phyloP scores from a whole-genome alignment of 768 basidiomycete genomes.

The Mycena indigotica region DNA sequence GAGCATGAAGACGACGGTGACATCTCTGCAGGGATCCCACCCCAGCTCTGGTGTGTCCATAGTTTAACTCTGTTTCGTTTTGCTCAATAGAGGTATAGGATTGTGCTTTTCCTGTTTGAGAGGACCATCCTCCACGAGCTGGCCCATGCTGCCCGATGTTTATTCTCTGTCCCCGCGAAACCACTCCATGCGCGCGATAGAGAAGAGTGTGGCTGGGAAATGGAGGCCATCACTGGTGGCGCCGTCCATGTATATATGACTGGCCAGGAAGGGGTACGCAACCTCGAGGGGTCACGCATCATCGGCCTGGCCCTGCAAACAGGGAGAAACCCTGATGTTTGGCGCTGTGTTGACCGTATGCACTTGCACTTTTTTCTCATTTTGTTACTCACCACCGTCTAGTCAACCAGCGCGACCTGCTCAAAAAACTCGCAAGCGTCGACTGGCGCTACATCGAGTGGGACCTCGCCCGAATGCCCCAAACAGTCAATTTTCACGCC shows the following conservation, averaged over 20 bases:
- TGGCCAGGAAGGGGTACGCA: neutral
- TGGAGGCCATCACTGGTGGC: neutral
- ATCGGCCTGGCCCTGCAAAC: neutral
- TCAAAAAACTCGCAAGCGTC: neutral
- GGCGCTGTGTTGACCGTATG: neutral
- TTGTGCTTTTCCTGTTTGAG: neutral
- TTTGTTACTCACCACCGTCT: neutral
- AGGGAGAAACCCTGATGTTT: neutral
- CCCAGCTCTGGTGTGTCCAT: neutral
- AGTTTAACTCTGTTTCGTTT: neutral
- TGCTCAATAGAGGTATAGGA: neutral
- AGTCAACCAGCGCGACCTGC: constrained; percentile 1
- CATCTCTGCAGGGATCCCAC: neutral
- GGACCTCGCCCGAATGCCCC: neutral
- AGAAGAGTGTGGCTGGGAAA: neutral
- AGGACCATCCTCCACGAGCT: neutral
- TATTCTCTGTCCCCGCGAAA: neutral
- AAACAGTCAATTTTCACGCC: neutral
- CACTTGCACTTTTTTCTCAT: neutral
- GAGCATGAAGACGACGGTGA: neutral
- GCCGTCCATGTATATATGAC: neutral
- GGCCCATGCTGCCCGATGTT: neutral
- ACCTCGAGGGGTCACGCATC: neutral
- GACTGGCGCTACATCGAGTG: constrained; percentile 2
- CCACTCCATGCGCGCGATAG: neutral